Evolutionary conservation across 805 yeast genomes (phyloP).

Genomic region (Candida insectalens): DNA sequence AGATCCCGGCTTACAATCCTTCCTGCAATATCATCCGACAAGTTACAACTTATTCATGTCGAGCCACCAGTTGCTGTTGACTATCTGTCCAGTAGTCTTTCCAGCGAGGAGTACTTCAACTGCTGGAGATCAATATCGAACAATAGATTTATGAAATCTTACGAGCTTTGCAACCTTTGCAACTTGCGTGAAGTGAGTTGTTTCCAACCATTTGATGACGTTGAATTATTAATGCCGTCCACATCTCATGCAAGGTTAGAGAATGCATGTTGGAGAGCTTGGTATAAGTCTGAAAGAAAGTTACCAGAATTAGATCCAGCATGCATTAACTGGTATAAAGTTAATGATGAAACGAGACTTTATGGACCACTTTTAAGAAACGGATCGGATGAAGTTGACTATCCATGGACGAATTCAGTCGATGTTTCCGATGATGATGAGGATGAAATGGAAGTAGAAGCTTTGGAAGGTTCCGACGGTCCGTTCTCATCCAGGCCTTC

Average conservation of each 20-base stretch:
- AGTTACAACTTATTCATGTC: constrained; percentile 3
- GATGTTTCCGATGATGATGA: background rate
- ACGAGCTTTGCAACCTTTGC: constrained; percentile 20
- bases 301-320: constrained; percentile 36
- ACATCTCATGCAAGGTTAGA: constrained; percentile 42
- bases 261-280: constrained; percentile 89
- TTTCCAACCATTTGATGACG: constrained; percentile 21
- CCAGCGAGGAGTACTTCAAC: constrained; percentile 25
- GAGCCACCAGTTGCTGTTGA: constrained; percentile 26
- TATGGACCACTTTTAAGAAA: constrained; percentile 38
- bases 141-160: constrained; percentile 25
- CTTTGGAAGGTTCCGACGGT: background rate
- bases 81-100: constrained; percentile 28
- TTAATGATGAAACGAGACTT: constrained; percentile 43
- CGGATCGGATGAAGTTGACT: background rate
- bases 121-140: constrained; percentile 33
- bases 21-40: constrained; percentile 15
- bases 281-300: constrained; percentile 73
- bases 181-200: constrained; percentile 12
- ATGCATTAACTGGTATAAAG: constrained; percentile 43
- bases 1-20: constrained; percentile 15
- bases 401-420: background rate
- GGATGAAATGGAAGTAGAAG: background rate
- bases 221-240: constrained; percentile 24
- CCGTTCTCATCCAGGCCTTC: background rate